Conservation (phyloP, 257 asterid genomes). For the Lycium ferocissimum region DNA sequence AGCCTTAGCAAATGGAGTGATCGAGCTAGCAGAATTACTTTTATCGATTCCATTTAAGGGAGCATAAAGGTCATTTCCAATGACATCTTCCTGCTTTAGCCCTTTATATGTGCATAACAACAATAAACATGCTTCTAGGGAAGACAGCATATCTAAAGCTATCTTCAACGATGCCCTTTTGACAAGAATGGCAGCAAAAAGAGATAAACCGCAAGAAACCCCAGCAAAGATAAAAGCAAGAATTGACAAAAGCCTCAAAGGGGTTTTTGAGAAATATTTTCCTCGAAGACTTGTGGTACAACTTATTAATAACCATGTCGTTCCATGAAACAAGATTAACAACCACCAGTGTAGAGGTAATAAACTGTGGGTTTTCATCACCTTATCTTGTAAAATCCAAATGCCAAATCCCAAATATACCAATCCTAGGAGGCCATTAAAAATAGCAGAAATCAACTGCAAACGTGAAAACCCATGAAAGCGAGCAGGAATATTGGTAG, state of each 20-base stretch:
- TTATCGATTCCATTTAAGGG: slow-evolving; percentile 53
- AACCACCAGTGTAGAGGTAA: slow-evolving; percentile 76
- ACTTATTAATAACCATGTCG: slow-evolving; percentile 61
- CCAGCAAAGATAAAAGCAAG: slow-evolving; percentile 63
- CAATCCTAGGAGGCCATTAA: slow-evolving; percentile 67
- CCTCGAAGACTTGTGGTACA: slow-evolving; percentile 67
- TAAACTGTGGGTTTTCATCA: slow-evolving; percentile 40
- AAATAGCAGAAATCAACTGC: slow-evolving; percentile 62
- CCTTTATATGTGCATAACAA: slow-evolving; percentile 60
- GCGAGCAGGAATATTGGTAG: slow-evolving; percentile 28
- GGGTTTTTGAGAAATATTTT: slow-evolving; percentile 52
- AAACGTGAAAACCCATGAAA: slow-evolving; percentile 44
- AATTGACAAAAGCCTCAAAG: slow-evolving; percentile 60
- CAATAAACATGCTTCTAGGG: slow-evolving; percentile 73
- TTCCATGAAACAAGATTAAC: slow-evolving; percentile 62
- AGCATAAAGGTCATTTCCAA: slow-evolving; percentile 41
- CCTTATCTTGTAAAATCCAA: slow-evolving; percentile 63
- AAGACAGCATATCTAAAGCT: slow-evolving; percentile 52
- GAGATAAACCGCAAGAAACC: slow-evolving; percentile 57
- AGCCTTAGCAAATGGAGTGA: slow-evolving; percentile 75
- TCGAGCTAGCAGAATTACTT: slow-evolving; percentile 48
- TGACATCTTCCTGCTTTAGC: slow-evolving; percentile 39
- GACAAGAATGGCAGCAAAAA: slow-evolving; percentile 41
- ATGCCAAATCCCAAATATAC: slow-evolving; percentile 53
- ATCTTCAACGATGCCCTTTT: slow-evolving; percentile 47